Evolutionary conservation across 2,329 filamentous ascomycete species (phyloP), one percentile per base, ranked within the genome.

Genomic region (Pseudogymnoascus sp.): DNA sequence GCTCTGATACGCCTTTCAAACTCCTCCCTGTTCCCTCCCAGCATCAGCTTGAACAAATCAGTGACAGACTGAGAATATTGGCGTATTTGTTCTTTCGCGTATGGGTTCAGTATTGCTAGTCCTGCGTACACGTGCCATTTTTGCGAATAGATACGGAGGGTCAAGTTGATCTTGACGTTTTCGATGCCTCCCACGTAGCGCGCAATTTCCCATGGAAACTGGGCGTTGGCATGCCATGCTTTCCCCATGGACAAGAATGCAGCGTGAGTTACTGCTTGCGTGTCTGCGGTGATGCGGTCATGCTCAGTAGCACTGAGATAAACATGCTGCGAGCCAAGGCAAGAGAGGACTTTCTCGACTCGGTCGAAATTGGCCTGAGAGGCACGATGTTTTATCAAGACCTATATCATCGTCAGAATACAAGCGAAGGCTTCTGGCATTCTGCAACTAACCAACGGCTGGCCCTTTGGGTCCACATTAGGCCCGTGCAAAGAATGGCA

Each of bases 111-210:
- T 72, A 99, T 99, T 10, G 96, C 95, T 7, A 99, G 87, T 0
- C 95, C 95, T 19, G 95, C 95, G 75, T 99, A 99, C 64, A 99
- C 95, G 79, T 99, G 96, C 96, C 96, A 99, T 77, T 97, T 99
- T 76, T 97, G 96, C 65, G 89, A 88, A 79, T 97, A 99, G 78
- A 99, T 97, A 70, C 95, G 92, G 68, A 99, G 80, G 69, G 92
- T 97, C 69, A 97, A 87, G 78, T 99, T 99, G 79, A 97, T 96
- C 79, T 99, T 99, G 71, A 97, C 93, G 75, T 99, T 99, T 77
- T 99, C 95, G 71, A 99, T 96, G 61, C 95, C 96, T 64, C 95
- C 95, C 3, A 97, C 86, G 76, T 97, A 99, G 67, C 95, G 91
- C n/a, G 88, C 86, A 56, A 93, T 87, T 71, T 97, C 93, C 95